Conservation (phyloP, 768 basidiomycete genomes). For the Basidioascus undulatus region DNA sequence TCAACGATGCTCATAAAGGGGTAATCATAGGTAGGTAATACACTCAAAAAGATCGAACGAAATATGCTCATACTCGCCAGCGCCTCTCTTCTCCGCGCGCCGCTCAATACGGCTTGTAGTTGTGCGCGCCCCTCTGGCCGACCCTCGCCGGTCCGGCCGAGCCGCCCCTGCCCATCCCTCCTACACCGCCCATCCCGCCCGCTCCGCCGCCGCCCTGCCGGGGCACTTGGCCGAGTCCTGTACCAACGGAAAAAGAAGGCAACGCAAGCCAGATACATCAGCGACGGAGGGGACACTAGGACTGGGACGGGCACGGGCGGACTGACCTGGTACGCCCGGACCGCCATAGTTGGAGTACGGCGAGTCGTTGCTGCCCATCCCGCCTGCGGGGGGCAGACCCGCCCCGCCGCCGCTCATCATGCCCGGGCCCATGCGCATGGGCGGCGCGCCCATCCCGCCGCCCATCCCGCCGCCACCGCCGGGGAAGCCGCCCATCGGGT, state of each 20-base stretch:
- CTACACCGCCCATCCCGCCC: conserved; percentile 16
- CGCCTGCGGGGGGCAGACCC: not conserved
- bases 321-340: not conserved
- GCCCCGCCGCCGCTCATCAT: conserved; percentile 9
- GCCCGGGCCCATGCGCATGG: conserved; percentile 7
- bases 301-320: not conserved
- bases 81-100: not conserved
- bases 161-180: conserved; percentile 22
- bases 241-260: too few relatives aligned
- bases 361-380: conserved; percentile 21
- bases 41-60: too few relatives aligned
- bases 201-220: conserved; percentile 12
- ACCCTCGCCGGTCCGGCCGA: conserved; percentile 23
- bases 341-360: not conserved
- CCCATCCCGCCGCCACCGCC: conserved; percentile 9
- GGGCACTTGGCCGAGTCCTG: conserved; percentile 8
- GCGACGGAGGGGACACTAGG: not conserved
- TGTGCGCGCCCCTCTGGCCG: too few relatives aligned
- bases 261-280: too few relatives aligned
- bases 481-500: conserved; percentile 26
- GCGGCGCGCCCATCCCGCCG: conserved; percentile 9
- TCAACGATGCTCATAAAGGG: not conserved
- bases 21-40: too few relatives aligned
- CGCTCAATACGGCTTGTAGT: too few relatives aligned
- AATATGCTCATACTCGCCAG: conserved; percentile 14